Evolutionary conservation across 2,329 filamentous ascomycete genomes (phyloP).

Genomic region (Fusarium setosum): DNA sequence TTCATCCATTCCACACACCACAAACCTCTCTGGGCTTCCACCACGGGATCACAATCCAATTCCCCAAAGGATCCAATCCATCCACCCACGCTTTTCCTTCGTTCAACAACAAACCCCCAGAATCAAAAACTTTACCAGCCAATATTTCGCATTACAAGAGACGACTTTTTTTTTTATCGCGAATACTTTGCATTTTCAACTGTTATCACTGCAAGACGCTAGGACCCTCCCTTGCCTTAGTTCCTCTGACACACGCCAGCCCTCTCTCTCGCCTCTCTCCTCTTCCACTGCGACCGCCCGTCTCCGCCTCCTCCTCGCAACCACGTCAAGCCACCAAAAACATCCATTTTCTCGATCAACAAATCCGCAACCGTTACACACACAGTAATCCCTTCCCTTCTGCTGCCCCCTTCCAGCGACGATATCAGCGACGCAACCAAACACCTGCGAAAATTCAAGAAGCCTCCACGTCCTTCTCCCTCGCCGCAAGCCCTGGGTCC

Average conservation of each 20-base stretch:
- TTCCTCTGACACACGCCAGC: slow-evolving; percentile 15
- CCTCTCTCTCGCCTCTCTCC: slow-evolving; percentile 1
- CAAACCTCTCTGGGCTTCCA: background rate
- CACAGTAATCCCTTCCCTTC: slow-evolving; percentile 13
- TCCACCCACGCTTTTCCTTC: background rate
- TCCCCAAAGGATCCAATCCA: no score
- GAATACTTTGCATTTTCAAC: slow-evolving; percentile 12
- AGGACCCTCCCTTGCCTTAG: slow-evolving; percentile 10
- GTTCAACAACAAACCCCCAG: background rate
- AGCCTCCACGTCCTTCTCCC: background rate
- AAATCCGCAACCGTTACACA: slow-evolving; percentile 22
- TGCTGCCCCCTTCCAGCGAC: slow-evolving; percentile 20
- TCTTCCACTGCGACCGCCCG: slow-evolving; percentile 11
- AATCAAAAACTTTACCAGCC: background rate
- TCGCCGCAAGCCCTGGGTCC: slow-evolving; percentile 5
- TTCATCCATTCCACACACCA: slow-evolving; percentile 20
- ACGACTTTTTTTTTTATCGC: background rate
- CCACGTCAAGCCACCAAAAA: slow-evolving; percentile 36
- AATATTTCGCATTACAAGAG: background rate
- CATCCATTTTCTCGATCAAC: slow-evolving; percentile 19
- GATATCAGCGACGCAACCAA: no score
- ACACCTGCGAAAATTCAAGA: slow-evolving; percentile 13
- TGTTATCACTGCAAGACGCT: slow-evolving; percentile 32
- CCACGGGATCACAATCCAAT: slow-evolving; percentile 14
- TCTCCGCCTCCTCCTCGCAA: slow-evolving; percentile 35